Evolutionary conservation across 1,284 basidiomycete genomes (phyloP).

Genomic region (Cutaneotrichosporon spelunceum): DNA sequence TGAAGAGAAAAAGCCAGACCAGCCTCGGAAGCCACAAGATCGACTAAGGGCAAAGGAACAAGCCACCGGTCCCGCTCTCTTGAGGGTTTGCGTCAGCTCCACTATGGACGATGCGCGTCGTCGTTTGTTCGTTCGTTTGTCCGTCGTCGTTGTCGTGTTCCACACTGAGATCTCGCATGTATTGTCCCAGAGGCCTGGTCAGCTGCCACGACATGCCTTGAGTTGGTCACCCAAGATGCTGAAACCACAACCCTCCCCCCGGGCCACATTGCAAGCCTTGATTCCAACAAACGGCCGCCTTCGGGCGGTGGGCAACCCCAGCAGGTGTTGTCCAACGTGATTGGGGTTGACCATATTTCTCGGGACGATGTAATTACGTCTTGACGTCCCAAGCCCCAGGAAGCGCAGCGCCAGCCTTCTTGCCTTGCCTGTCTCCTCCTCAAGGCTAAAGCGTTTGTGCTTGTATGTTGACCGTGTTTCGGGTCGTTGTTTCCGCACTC

Average conservation of each 20-base stretch:
- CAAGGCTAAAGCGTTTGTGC: background rate
- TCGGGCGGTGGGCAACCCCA: too few relatives aligned
- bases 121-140: background rate
- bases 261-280: too few relatives aligned
- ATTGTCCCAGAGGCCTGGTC: too few relatives aligned
- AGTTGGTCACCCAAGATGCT: too few relatives aligned
- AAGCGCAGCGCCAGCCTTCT: background rate
- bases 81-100: background rate
- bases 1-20: background rate
- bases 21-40: background rate
- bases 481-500: background rate
- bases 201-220: too few relatives aligned
- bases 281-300: too few relatives aligned
- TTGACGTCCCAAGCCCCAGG: background rate
- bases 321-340: background rate
- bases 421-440: background rate
- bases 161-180: too few relatives aligned
- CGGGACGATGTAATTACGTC: background rate
- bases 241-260: too few relatives aligned
- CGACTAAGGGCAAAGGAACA: background rate
- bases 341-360: background rate
- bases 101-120: background rate
- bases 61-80: background rate
- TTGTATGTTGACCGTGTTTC: background rate
- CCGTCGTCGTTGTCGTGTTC: too few relatives aligned